These are phyloP conservation scores for Juglanconis sp. DNA, from an alignment of 2,329 filamentous ascomycete species.

Conservation along the genomic window DNA sequence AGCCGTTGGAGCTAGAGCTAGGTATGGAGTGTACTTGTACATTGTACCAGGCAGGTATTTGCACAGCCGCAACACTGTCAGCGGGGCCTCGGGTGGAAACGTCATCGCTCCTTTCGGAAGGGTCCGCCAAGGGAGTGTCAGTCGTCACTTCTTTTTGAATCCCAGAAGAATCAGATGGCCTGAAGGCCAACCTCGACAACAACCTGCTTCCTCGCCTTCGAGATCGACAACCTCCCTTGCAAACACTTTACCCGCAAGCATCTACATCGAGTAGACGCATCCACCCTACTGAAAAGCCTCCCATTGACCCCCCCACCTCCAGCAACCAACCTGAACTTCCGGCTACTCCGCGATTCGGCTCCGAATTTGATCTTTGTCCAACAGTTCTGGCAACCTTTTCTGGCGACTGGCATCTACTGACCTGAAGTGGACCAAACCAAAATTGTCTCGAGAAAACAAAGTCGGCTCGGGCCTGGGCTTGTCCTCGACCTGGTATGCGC, in stretches of 20 bases:
- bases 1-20: neutral
- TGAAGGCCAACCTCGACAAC: too few relatives aligned
- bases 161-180: too few relatives aligned
- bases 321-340: neutral
- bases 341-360: conserved; percentile 1
- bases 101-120: neutral
- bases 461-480: neutral
- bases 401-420: neutral
- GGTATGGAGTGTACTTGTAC: too few relatives aligned
- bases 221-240: neutral
- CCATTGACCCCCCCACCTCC: neutral
- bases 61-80: neutral
- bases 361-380: neutral
- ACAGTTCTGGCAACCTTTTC: neutral
- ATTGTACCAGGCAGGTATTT: neutral
- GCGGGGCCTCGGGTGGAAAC: neutral
- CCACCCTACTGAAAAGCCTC: neutral
- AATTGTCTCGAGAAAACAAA: neutral
- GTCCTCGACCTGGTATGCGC: conserved; percentile 9
- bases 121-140: neutral
- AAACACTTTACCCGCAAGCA: neutral
- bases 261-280: neutral
- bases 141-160: neutral
- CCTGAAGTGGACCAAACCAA: neutral
- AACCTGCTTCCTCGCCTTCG: too few relatives aligned